Conservation (phyloP, 768 basidiomycete species). For the Kwoniella dendrophila region DNA sequence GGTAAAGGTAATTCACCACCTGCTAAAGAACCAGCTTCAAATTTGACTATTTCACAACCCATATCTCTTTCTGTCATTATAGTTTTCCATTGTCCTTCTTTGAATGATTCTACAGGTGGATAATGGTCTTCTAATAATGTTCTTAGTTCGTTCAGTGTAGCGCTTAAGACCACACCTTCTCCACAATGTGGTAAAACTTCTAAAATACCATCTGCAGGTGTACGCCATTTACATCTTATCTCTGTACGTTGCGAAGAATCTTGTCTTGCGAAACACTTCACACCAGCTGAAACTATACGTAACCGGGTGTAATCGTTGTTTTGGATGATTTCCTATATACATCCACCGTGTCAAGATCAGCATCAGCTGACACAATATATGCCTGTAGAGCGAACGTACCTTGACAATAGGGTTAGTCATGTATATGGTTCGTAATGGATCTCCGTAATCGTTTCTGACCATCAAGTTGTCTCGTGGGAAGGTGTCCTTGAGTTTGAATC, state of each 20-base stretch:
- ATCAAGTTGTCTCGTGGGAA: slow-evolving; percentile 81
- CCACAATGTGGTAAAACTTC: slow-evolving; percentile 81
- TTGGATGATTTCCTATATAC: slow-evolving; percentile 63
- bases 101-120: slow-evolving; percentile 61
- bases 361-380: not conserved
- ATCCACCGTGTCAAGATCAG: not conserved
- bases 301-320: slow-evolving; percentile 82
- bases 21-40: slow-evolving; percentile 63
- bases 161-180: slow-evolving; percentile 65
- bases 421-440: slow-evolving; percentile 72
- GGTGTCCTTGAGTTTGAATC: slow-evolving; percentile 67
- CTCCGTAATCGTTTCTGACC: slow-evolving; percentile 73
- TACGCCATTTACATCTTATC: slow-evolving; percentile 58
- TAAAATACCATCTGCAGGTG: slow-evolving; percentile 81
- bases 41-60: slow-evolving; percentile 63
- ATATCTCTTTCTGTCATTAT: slow-evolving; percentile 59
- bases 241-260: slow-evolving; percentile 62
- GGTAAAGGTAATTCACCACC: slow-evolving; percentile 68
- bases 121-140: slow-evolving; percentile 77
- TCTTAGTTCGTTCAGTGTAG: slow-evolving; percentile 64
- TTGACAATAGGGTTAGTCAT: slow-evolving; percentile 83
- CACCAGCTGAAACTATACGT: slow-evolving; percentile 87
- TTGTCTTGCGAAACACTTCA: slow-evolving; percentile 88
- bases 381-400: slow-evolving; percentile 33
- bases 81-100: slow-evolving; percentile 59